Conservation (phyloP, 768 basidiomycete genomes). For the Phlegmacium glaucopus region DNA sequence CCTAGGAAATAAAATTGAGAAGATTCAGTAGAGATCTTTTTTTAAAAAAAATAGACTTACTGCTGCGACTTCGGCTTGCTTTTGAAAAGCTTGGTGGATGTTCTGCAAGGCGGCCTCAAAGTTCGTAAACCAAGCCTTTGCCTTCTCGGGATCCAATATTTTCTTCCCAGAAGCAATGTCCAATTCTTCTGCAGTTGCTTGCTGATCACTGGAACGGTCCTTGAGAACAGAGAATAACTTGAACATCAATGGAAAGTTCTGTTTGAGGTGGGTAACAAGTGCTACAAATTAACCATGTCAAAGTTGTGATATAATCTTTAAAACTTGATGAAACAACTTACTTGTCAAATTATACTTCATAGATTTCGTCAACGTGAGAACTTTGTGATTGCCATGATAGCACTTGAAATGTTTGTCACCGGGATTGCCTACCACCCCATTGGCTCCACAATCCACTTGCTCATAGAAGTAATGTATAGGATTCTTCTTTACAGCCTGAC, state of each 20-base stretch:
- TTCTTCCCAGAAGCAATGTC: conserved; percentile 5
- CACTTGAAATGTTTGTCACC: conserved; percentile 20
- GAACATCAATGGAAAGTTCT: neutral
- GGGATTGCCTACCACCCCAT: conserved; percentile 6
- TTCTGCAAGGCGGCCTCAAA: neutral
- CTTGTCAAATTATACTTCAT: conserved; percentile 11
- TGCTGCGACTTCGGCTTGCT: neutral
- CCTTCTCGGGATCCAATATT: neutral
- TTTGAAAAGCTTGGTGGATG: neutral
- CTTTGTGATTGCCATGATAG: conserved; percentile 12
- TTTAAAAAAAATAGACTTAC: neutral
- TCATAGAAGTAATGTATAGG: conserved; percentile 21
- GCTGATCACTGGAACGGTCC: neutral
- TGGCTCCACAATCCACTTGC: neutral
- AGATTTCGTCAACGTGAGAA: conserved; percentile 10
- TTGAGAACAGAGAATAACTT: neutral
- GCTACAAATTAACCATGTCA: too few species aligned
- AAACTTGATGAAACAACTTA: conserved; percentile 1
- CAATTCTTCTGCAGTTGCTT: neutral
- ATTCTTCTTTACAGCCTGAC: neutral
- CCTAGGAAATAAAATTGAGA: conserved; percentile 2
- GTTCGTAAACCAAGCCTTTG: neutral
- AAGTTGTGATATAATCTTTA: too few species aligned
- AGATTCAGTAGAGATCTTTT: too few species aligned
- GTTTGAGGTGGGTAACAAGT: neutral